phyloP scores from a whole-genome alignment of 306 rosid genomes.

The Rosa multiflora region DNA sequence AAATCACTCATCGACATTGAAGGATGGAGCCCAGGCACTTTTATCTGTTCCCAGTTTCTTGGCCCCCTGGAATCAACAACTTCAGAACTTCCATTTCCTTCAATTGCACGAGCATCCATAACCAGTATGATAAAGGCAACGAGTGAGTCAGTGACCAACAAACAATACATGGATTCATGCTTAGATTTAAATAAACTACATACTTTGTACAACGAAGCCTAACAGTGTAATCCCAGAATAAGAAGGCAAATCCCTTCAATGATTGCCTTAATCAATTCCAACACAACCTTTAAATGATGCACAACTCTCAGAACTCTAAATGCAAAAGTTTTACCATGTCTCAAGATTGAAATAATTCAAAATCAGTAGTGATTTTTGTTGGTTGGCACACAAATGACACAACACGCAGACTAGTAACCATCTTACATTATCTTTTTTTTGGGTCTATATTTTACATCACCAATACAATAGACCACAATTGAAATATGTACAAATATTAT shows the following conservation, averaged over 20 bases:
- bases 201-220: background rate
- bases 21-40: slow-evolving; percentile 62
- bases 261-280: background rate
- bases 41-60: slow-evolving; percentile 60
- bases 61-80: slow-evolving; percentile 43
- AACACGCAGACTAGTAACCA: background rate
- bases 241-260: background rate
- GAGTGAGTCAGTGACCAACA: slow-evolving; percentile 3
- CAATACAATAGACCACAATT: background rate
- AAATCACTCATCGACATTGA: slow-evolving; percentile 81
- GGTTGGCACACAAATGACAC: background rate
- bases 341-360: background rate
- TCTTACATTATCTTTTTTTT: background rate
- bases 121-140: slow-evolving; percentile 30
- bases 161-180: background rate
- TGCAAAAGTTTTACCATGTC: background rate
- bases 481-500: too few species aligned
- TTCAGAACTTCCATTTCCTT: slow-evolving; percentile 64
- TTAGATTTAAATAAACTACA: background rate
- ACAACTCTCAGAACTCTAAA: background rate
- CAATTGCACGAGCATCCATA: slow-evolving; percentile 49
- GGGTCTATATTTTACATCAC: background rate
- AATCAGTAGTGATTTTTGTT: background rate
- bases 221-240: background rate
- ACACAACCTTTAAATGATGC: background rate